These are phyloP conservation scores for Trebouxia sp. DNA, from an alignment of 139 green algal genomes.

Conservation along the genomic window DNA sequence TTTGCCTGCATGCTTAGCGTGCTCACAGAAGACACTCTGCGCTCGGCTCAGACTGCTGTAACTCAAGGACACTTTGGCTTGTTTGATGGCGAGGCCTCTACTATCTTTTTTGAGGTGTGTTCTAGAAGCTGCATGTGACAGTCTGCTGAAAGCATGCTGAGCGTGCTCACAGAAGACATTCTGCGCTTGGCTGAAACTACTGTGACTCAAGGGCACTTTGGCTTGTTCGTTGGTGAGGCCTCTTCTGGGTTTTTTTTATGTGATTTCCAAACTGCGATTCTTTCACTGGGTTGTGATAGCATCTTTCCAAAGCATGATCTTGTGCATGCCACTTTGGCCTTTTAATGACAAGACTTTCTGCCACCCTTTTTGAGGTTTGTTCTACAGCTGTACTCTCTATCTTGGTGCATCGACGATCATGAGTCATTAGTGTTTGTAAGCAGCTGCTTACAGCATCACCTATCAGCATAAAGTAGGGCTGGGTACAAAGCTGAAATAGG, in stretches of 20 bases:
- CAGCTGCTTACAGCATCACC: too few relatives aligned
- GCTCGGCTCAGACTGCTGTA: slow-evolving; percentile 58
- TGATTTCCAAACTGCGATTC: too few relatives aligned
- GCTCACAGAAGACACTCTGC: slow-evolving; percentile 69
- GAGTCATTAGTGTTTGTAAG: too few relatives aligned
- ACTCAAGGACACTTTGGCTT: slow-evolving; percentile 64
- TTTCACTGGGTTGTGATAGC: too few relatives aligned
- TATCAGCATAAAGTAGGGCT: too few relatives aligned
- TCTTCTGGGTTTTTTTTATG: slow-evolving; percentile 59
- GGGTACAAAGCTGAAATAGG: too few relatives aligned
- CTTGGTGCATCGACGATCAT: too few relatives aligned
- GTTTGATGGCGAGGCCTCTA: slow-evolving; percentile 62
- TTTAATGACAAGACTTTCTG: too few relatives aligned
- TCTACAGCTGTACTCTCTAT: too few relatives aligned
- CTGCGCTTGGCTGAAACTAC: slow-evolving; percentile 58
- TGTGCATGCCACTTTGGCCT: too few relatives aligned
- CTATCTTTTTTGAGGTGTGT: slow-evolving; percentile 56
- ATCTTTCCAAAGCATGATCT: not conserved
- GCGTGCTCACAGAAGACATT: slow-evolving; percentile 70
- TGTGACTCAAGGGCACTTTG: slow-evolving; percentile 61
- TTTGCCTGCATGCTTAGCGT: slow-evolving; percentile 76
- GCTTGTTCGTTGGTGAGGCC: slow-evolving; percentile 63
- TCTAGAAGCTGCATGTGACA: slow-evolving; percentile 33
- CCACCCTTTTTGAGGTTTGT: too few relatives aligned
- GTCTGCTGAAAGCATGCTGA: slow-evolving; percentile 72